Conservation (phyloP, 169 alveolate genomes). For the Eimeria mitis region DNA sequence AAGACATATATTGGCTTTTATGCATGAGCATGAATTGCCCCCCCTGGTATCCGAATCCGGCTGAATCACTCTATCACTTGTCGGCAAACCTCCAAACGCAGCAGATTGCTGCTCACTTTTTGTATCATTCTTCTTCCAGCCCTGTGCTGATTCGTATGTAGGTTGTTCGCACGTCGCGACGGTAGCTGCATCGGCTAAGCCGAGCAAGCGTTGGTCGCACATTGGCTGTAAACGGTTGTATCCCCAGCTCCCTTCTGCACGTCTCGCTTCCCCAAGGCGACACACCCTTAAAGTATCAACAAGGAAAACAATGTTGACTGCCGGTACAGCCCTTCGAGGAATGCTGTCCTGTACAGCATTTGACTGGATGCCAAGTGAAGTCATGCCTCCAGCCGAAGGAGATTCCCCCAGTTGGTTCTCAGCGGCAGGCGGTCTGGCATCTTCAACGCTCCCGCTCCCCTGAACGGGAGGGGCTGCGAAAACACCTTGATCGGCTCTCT, state of each 20-base stretch:
- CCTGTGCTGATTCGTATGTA: neutral
- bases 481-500: neutral
- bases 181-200: slow-evolving; percentile 26
- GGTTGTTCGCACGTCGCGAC: neutral
- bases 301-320: slow-evolving; percentile 57
- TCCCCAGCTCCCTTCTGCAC: neutral
- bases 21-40: slow-evolving; percentile 21
- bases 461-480: neutral
- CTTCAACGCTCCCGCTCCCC: slow-evolving; percentile 7
- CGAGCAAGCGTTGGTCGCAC: slow-evolving; percentile 35
- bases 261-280: slow-evolving; percentile 30
- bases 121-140: neutral
- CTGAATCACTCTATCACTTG: neutral
- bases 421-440: neutral
- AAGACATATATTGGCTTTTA: neutral
- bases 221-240: neutral
- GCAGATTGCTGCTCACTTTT: neutral
- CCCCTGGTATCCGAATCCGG: neutral
- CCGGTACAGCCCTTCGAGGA: slow-evolving; percentile 27
- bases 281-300: slow-evolving; percentile 52
- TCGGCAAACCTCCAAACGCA: neutral
- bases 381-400: slow-evolving; percentile 1
- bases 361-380: neutral
- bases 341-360: slow-evolving; percentile 9
- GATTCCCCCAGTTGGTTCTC: neutral